Evolutionary conservation across 2,329 filamentous ascomycete species (phyloP).

Genomic region (Simplicillium sp.): DNA sequence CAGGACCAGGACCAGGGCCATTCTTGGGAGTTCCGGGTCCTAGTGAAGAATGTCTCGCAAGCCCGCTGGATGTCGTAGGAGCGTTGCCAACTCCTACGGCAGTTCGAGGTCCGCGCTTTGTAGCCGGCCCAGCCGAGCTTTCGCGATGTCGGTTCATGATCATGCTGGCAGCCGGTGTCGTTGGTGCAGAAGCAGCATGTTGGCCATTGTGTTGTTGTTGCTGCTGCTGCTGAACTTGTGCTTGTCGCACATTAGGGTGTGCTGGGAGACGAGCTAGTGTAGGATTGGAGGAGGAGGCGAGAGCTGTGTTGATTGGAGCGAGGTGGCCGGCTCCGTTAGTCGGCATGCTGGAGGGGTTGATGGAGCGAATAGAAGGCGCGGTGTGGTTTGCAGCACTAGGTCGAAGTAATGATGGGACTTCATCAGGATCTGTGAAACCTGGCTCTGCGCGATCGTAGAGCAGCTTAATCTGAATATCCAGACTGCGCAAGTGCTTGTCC

Average conservation of each 20-base stretch:
- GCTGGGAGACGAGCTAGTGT: constrained; percentile 30
- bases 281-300: constrained; percentile 27
- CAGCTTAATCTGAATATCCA: constrained; percentile 53
- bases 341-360: constrained; percentile 29
- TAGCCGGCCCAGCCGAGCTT: constrained; percentile 50
- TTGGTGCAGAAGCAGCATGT: constrained; percentile 46
- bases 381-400: constrained; percentile 44
- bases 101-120: constrained; percentile 43
- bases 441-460: constrained; percentile 53
- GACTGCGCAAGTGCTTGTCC: constrained; percentile 54
- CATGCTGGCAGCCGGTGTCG: constrained; percentile 51
- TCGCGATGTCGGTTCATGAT: constrained; percentile 47
- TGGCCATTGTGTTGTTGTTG: constrained; percentile 7
- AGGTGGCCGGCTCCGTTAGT: constrained; percentile 1
- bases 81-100: constrained; percentile 36
- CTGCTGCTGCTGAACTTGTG: constrained; percentile 34
- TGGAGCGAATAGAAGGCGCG: constrained; percentile 27
- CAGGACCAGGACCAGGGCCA: constrained; percentile 17
- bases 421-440: constrained; percentile 52
- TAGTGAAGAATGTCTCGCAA: constrained; percentile 53
- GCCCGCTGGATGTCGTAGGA: constrained; percentile 43
- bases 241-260: constrained; percentile 36
- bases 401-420: constrained; percentile 53
- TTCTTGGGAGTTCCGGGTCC: constrained; percentile 54
- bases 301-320: constrained; percentile 13